Percentiles rank a stretch among this genome's conserved stretches.
phyloP scores from a whole-genome alignment of 1,284 basidiomycete species.

The Prillingera fragicola region DNA sequence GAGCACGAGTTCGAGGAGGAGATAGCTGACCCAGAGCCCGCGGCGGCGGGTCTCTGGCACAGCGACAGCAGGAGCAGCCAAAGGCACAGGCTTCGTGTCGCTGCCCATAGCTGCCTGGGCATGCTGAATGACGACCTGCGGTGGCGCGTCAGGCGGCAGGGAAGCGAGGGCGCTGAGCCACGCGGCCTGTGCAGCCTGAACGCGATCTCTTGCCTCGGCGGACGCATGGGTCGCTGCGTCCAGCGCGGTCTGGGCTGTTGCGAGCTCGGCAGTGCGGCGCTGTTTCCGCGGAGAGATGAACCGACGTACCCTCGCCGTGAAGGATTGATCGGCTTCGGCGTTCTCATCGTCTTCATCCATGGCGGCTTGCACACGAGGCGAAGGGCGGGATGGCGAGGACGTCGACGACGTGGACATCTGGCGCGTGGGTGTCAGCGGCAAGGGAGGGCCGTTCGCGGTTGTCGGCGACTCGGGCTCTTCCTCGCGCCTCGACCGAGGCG shows the following conservation, averaged over 20 bases:
- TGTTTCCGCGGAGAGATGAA: not conserved
- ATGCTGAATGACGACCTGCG: not conserved
- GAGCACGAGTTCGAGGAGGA: slow-evolving; percentile 29
- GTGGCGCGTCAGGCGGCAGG: not conserved
- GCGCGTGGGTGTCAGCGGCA: not conserved
- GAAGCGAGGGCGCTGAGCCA: slow-evolving; percentile 12
- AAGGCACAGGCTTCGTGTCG: not conserved
- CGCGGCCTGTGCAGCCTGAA: slow-evolving; percentile 6
- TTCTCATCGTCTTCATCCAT: not conserved
- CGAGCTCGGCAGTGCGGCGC: slow-evolving; percentile 1
- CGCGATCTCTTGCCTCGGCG: slow-evolving; percentile 2
- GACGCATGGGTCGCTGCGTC: slow-evolving; percentile 6
- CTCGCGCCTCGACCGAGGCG: not conserved
- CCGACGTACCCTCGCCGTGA: slow-evolving; percentile 6
- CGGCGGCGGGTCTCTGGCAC: slow-evolving; percentile 15
- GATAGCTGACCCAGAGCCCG: slow-evolving; percentile 31
- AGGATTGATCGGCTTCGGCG: slow-evolving; percentile 9
- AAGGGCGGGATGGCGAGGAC: not conserved
- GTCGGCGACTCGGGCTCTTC: slow-evolving; percentile 8
- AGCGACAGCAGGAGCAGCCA: not conserved
- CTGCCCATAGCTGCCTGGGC: not conserved
- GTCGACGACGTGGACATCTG: not conserved
- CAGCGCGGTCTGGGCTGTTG: slow-evolving; percentile 8
- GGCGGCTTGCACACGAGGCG: too few relatives aligned
- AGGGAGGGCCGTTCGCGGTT: slow-evolving; percentile 8